Percentiles rank a stretch among this genome's conserved stretches.
phyloP scores from a whole-genome alignment of 345 rosid genomes.

The Passiflora organensis region DNA sequence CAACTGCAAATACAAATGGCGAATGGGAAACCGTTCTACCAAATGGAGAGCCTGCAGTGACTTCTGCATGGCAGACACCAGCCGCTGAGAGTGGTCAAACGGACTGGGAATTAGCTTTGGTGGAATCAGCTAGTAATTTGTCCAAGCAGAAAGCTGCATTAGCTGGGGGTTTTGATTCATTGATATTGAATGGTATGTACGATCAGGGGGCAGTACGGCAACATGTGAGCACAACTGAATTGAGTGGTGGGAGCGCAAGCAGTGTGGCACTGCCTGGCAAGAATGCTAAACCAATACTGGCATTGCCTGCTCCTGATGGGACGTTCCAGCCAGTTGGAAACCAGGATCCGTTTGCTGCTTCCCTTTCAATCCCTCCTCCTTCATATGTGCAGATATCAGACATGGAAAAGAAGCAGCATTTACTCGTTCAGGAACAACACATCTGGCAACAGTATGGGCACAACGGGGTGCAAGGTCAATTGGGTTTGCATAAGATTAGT shows the following conservation, averaged over 20 bases:
- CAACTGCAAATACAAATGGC: constrained; percentile 5
- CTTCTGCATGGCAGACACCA: constrained; percentile 28
- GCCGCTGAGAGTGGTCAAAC: constrained; percentile 20
- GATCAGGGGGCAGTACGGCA: constrained; percentile 28
- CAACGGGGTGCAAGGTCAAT: constrained; percentile 26
- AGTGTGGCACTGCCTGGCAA: constrained; percentile 22
- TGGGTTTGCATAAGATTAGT: constrained; percentile 11
- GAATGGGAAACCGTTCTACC: constrained; percentile 20
- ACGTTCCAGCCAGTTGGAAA: constrained; percentile 13
- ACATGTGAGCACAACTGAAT: constrained; percentile 13
- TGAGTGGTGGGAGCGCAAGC: constrained; percentile 21
- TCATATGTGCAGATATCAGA: constrained; percentile 29
- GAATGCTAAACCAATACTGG: constrained; percentile 10
- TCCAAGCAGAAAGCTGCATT: constrained; percentile 20
- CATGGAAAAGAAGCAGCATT: constrained; percentile 26
- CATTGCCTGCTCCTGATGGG: constrained; percentile 28
- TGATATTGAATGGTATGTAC: constrained; percentile 24
- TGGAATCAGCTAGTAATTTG: constrained; percentile 22
- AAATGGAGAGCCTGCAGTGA: constrained; percentile 12
- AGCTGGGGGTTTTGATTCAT: constrained; percentile 22
- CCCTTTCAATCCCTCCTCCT: constrained; percentile 24
- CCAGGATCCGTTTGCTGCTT: constrained; percentile 29
- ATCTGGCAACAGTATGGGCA: constrained; percentile 25
- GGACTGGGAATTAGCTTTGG: constrained; percentile 25
- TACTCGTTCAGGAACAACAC: constrained; percentile 21